phyloP scores from a whole-genome alignment of 371 early-diverging fungal genomes.

The Dinochytrium kinnereticum region DNA sequence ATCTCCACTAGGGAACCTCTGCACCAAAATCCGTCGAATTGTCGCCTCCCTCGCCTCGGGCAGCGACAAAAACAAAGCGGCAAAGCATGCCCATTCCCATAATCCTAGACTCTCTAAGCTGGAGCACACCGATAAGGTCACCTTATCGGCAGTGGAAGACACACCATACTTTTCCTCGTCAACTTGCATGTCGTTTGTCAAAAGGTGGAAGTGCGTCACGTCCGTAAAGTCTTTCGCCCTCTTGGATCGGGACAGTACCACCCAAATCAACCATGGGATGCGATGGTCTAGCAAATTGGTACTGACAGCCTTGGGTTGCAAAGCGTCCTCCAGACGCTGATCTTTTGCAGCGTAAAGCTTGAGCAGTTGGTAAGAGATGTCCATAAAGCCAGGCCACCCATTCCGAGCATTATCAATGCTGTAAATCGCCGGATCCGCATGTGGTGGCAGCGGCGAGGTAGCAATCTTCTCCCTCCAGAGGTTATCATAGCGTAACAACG shows the following conservation, averaged over 20 bases:
- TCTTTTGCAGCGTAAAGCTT: conserved; percentile 50
- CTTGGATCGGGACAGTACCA: conserved; percentile 59
- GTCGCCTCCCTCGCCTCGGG: conserved; percentile 32
- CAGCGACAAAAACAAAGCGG: conserved; percentile 53
- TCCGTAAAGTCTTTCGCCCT: conserved; percentile 53
- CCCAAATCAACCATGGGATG: conserved; percentile 64
- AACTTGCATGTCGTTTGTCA: conserved; percentile 17
- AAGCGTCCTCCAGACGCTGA: conserved; percentile 57
- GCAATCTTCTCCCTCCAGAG: conserved; percentile 44
- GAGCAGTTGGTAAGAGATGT: conserved; percentile 68
- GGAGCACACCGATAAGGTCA: conserved; percentile 51
- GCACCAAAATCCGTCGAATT: conserved; percentile 37
- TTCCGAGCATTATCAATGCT: background rate
- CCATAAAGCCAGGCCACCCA: conserved; percentile 23
- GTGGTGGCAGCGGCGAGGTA: conserved; percentile 32
- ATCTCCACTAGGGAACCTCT: conserved; percentile 38
- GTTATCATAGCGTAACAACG: conserved; percentile 56
- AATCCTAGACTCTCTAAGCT: conserved; percentile 70
- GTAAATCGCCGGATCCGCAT: conserved; percentile 23
- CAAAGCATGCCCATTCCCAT: conserved; percentile 77
- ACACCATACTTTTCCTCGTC: conserved; percentile 11
- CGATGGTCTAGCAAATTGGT: conserved; percentile 62
- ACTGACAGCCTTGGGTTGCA: conserved; percentile 58
- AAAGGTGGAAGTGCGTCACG: conserved; percentile 25
- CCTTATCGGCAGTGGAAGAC: conserved; percentile 12